Conservation (phyloP, 1,284 basidiomycete genomes). For the Wolfiporia cocos region DNA sequence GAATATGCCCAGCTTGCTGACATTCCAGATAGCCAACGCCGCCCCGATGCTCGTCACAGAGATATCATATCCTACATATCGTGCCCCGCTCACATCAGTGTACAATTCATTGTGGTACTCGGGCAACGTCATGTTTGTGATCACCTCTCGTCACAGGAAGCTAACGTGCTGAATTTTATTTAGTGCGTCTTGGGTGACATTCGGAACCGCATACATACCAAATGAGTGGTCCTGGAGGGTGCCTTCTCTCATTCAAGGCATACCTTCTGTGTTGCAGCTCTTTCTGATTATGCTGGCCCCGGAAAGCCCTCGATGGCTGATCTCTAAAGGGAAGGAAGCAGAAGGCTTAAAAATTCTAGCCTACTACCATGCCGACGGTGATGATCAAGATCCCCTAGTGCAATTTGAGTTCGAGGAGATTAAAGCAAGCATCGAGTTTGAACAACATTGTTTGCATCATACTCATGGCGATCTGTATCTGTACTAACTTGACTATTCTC, state of each 20-base stretch:
- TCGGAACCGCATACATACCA: conserved; percentile 48
- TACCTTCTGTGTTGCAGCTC: conserved; percentile 51
- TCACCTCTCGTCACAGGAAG: neutral
- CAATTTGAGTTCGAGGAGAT: conserved; percentile 59
- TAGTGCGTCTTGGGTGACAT: conserved; percentile 55
- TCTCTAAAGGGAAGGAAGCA: conserved; percentile 40
- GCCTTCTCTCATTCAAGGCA: conserved; percentile 54
- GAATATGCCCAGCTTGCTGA: conserved; percentile 17
- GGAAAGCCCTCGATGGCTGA: conserved; percentile 56
- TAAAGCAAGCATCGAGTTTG: conserved; percentile 44
- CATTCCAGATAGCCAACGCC: conserved; percentile 24
- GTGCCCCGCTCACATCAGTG: conserved; percentile 44
- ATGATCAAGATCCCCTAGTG: conserved; percentile 52
- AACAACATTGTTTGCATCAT: conserved; percentile 30
- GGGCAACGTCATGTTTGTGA: conserved; percentile 38
- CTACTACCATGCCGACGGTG: conserved; percentile 49
- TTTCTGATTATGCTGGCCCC: conserved; percentile 49
- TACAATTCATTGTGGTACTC: conserved; percentile 51
- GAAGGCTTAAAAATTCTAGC: conserved; percentile 43
- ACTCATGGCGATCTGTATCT: no score
- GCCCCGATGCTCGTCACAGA: conserved; percentile 51
- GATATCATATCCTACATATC: conserved; percentile 48
- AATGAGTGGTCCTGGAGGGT: conserved; percentile 55
- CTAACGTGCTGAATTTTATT: neutral
- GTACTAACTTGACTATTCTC: neutral